Conservation (phyloP, 2,329 filamentous ascomycete species). For the Botrytis aclada region DNA sequence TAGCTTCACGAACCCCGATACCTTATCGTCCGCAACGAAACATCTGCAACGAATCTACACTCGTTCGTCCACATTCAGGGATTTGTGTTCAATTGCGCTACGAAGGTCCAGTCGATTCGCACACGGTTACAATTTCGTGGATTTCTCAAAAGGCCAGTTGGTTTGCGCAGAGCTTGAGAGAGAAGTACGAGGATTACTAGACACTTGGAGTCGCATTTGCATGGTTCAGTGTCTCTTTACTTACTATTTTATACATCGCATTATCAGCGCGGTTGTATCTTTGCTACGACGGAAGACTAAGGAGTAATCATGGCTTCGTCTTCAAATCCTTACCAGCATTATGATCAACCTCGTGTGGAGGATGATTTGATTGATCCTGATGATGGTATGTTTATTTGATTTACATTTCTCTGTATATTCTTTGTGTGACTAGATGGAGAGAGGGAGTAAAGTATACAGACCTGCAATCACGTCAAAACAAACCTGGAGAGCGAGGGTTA, state of each 20-base stretch:
- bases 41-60: neutral
- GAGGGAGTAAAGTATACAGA: neutral
- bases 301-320: constrained; percentile 36
- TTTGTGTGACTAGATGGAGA: neutral
- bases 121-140: neutral
- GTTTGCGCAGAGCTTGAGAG: neutral
- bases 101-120: accelerated
- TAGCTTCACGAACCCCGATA: constrained; percentile 16
- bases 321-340: constrained; percentile 53
- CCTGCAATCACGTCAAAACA: neutral
- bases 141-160: neutral
- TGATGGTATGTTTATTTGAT: constrained; percentile 56
- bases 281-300: neutral
- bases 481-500: neutral
- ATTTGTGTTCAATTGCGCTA: neutral
- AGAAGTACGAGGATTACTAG: neutral
- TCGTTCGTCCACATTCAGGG: neutral
- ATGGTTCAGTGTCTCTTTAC: neutral
- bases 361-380: constrained; percentile 77
- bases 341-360: constrained; percentile 57
- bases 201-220: neutral
- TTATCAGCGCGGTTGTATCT: neutral
- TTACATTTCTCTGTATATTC: neutral
- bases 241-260: no score
- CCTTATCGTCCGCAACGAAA: neutral